phyloP scores from a whole-genome alignment of 495 filamentous ascomycete species.

The Hyaloscypha bicolor region DNA sequence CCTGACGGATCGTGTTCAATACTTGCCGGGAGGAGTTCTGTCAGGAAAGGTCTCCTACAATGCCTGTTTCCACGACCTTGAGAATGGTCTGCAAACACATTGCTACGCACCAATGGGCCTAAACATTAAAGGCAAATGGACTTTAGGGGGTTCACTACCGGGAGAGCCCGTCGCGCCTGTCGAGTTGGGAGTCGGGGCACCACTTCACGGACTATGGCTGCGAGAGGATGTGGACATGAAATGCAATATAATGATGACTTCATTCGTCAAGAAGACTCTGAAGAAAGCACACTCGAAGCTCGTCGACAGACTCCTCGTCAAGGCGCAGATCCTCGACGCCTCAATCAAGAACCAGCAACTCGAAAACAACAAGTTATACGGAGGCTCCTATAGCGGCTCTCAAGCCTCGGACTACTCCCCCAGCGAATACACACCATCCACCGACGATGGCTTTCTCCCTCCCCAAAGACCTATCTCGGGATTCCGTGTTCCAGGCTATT shows the following conservation, averaged over 20 bases:
- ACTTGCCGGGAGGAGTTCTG: conserved; percentile 67
- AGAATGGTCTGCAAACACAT: conserved; percentile 72
- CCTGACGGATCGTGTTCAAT: conserved; percentile 70
- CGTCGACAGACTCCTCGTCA: conserved; percentile 65
- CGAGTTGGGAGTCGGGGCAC: conserved; percentile 63
- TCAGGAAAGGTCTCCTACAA: conserved; percentile 71
- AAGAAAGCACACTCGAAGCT: conserved; percentile 69
- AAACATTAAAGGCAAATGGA: conserved; percentile 73
- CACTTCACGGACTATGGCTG: conserved; percentile 68
- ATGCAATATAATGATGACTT: conserved; percentile 71
- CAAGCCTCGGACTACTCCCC: conserved; percentile 2
- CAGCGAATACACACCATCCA: conserved; percentile 10
- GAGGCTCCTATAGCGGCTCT: not conserved
- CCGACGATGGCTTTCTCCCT: not conserved
- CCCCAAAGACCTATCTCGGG: not conserved
- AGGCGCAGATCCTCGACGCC: conserved; percentile 44
- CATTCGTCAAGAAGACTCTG: conserved; percentile 75
- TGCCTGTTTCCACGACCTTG: conserved; percentile 71
- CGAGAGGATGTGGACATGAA: conserved; percentile 76
- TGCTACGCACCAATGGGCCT: conserved; percentile 68
- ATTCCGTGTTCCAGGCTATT: not conserved
- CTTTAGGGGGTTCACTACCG: conserved; percentile 59
- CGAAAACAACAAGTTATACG: not conserved
- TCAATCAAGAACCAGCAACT: conserved; percentile 9
- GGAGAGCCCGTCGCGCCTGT: conserved; percentile 60